A percentile compares a stretch with the other conserved stretches of the same genome.
phyloP scores from a whole-genome alignment of 2,329 filamentous ascomycete genomes.

The Fusarium stilboides region DNA sequence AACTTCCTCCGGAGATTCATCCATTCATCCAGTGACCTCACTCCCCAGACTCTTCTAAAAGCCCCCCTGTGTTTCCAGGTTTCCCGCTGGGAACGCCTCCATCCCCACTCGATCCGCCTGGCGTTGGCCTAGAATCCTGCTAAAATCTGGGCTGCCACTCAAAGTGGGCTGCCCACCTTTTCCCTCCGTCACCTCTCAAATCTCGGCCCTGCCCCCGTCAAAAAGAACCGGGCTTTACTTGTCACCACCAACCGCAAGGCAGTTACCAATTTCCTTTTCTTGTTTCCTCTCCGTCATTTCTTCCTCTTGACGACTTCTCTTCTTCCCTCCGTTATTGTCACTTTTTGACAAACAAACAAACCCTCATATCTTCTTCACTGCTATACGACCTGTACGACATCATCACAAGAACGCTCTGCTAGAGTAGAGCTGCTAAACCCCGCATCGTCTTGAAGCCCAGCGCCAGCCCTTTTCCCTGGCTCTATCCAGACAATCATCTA shows the following conservation, averaged over 20 bases:
- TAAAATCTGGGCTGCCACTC: slow-evolving; percentile 44
- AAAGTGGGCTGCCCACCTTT: slow-evolving; percentile 47
- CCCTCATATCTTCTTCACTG: slow-evolving; percentile 13
- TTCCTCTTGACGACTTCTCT: slow-evolving; percentile 27
- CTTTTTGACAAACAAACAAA: slow-evolving; percentile 21
- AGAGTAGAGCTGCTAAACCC: slow-evolving; percentile 47
- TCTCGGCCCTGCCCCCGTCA: slow-evolving; percentile 40
- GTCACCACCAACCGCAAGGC: slow-evolving; percentile 43
- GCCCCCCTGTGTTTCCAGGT: slow-evolving; percentile 38
- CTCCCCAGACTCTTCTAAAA: slow-evolving; percentile 14
- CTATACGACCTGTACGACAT: slow-evolving; percentile 39
- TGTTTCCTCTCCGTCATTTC: slow-evolving; percentile 22
- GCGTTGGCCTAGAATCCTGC: slow-evolving; percentile 47
- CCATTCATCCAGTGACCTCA: slow-evolving; percentile 39
- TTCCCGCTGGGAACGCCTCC: slow-evolving; percentile 41
- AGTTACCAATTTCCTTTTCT: slow-evolving; percentile 40
- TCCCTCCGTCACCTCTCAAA: slow-evolving; percentile 45
- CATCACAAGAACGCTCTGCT: slow-evolving; percentile 32
- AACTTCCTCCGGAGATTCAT: slow-evolving; percentile 15
- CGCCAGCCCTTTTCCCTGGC: slow-evolving; percentile 31
- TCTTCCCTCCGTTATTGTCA: slow-evolving; percentile 15
- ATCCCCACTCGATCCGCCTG: slow-evolving; percentile 43
- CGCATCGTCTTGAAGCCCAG: slow-evolving; percentile 39
- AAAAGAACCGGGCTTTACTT: slow-evolving; percentile 46
- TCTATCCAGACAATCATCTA: slow-evolving; percentile 17